These are phyloP conservation scores for Ophiobolus disseminans DNA, from an alignment of 2,329 filamentous ascomycete species.

Conservation along the genomic window DNA sequence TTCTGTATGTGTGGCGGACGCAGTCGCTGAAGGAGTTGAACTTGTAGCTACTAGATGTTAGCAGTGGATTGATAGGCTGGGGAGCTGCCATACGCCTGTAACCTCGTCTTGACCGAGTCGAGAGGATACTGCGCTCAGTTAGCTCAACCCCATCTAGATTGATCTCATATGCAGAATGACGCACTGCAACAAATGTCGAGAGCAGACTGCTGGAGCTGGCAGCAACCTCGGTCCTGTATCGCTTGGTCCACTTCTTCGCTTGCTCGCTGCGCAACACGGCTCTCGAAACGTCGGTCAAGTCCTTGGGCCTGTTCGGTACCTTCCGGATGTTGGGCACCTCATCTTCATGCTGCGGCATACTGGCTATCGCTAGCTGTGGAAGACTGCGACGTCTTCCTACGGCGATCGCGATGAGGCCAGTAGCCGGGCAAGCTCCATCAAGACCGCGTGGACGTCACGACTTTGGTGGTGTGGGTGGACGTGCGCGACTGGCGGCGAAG, in stretches of 20 bases:
- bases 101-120: slow-evolving; percentile 87
- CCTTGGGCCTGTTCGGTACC: slow-evolving; percentile 43
- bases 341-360: slow-evolving; percentile 50
- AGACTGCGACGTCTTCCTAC: slow-evolving; percentile 64
- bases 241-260: slow-evolving; percentile 69
- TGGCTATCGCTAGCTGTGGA: slow-evolving; percentile 57
- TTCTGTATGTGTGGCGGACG: slow-evolving; percentile 74
- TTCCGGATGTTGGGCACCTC: slow-evolving; percentile 28
- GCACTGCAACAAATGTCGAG: slow-evolving; percentile 75
- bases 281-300: slow-evolving; percentile 47
- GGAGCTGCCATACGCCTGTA: slow-evolving; percentile 68
- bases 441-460: slow-evolving; percentile 43
- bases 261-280: slow-evolving; percentile 49
- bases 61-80: slow-evolving; percentile 4
- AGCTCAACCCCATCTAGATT: slow-evolving; percentile 15
- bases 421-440: slow-evolving; percentile 63
- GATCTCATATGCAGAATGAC: slow-evolving; percentile 16
- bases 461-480: slow-evolving; percentile 15
- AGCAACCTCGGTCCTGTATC: slow-evolving; percentile 80
- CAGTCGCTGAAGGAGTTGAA: slow-evolving; percentile 78
- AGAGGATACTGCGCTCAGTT: slow-evolving; percentile 69
- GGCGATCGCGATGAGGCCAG: slow-evolving; percentile 65
- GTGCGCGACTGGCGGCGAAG: slow-evolving; percentile 16
- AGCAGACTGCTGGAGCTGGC: slow-evolving; percentile 79
- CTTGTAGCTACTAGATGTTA: slow-evolving; percentile 62